Evolutionary conservation across 2,329 filamentous ascomycete species (phyloP).

Genomic region (Penicillium psychrosexuale): DNA sequence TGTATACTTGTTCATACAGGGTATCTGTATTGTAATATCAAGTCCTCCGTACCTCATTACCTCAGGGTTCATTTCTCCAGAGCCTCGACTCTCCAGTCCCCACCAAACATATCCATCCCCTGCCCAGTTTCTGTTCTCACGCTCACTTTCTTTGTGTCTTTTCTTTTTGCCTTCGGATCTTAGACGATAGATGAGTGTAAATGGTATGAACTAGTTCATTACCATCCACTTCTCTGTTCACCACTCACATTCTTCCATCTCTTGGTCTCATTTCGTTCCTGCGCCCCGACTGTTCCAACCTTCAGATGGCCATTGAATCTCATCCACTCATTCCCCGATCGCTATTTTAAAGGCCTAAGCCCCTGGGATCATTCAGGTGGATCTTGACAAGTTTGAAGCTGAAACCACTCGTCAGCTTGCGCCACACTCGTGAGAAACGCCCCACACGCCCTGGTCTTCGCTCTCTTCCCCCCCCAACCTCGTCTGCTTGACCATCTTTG

Average conservation of each 20-base stretch:
- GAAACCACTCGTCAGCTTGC: slow-evolving; percentile 44
- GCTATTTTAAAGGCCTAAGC: slow-evolving; percentile 29
- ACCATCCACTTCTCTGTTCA: not conserved
- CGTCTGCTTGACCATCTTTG: slow-evolving; percentile 10
- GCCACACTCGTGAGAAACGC: slow-evolving; percentile 41
- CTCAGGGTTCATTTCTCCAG: slow-evolving; percentile 20
- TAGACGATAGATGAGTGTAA: not conserved
- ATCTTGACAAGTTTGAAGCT: slow-evolving; percentile 32
- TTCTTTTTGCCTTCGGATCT: not conserved
- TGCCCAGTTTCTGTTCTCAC: slow-evolving; percentile 8
- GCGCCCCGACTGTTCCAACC: slow-evolving; percentile 12
- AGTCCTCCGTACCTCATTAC: slow-evolving; percentile 13
- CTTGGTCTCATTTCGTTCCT: slow-evolving; percentile 6
- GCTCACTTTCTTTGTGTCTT: not conserved
- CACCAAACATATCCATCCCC: slow-evolving; percentile 6
- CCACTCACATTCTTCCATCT: slow-evolving; percentile 7
- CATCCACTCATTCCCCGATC: slow-evolving; percentile 23
- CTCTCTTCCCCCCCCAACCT: slow-evolving; percentile 11
- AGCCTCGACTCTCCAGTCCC: slow-evolving; percentile 23
- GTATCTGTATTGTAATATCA: not conserved
- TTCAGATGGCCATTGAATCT: slow-evolving; percentile 14
- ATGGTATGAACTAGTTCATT: not conserved
- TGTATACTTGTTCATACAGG: not conserved
- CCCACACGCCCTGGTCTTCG: slow-evolving; percentile 34
- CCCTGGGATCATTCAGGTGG: slow-evolving; percentile 13